Evolutionary conservation across 2,329 filamentous ascomycete genomes (phyloP).

Genomic region (Fusarium nisikadoi): DNA sequence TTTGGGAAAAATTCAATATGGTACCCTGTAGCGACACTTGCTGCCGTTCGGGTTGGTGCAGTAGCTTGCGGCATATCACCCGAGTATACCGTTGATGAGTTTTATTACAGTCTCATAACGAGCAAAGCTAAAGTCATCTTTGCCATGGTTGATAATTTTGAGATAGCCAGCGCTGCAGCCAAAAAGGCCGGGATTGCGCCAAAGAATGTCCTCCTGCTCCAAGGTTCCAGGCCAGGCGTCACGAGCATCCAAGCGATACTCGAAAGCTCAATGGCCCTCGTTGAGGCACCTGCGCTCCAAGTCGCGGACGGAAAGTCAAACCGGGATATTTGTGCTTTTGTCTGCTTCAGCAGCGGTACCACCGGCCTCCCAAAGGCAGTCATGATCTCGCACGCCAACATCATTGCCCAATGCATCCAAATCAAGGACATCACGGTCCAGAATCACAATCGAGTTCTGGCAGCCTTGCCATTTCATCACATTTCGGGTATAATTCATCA

Average conservation of each 20-base stretch:
- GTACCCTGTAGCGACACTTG: background rate
- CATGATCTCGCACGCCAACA: slow-evolving; percentile 39
- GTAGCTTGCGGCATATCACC: slow-evolving; percentile 12
- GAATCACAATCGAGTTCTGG: slow-evolving; percentile 22
- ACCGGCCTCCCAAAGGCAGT: slow-evolving; percentile 39
- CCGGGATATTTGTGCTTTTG: slow-evolving; percentile 16
- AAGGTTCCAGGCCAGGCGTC: background rate
- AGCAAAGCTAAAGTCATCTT: slow-evolving; percentile 17
- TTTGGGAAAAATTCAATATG: background rate
- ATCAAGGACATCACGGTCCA: slow-evolving; percentile 3
- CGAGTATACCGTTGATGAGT: slow-evolving; percentile 16
- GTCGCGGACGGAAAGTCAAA: slow-evolving; percentile 5
- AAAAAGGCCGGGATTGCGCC: slow-evolving; percentile 2
- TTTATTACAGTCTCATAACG: slow-evolving; percentile 2
- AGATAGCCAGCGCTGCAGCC: background rate
- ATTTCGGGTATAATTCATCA: slow-evolving; percentile 26
- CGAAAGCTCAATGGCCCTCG: background rate
- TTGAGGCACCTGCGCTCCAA: background rate
- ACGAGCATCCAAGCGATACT: background rate
- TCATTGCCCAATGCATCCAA: slow-evolving; percentile 36
- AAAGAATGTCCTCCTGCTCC: background rate
- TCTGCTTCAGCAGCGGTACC: slow-evolving; percentile 41
- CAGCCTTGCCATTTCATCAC: slow-evolving; percentile 43
- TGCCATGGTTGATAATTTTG: background rate
- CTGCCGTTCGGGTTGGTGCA: background rate